Evolutionary conservation across 1,284 basidiomycete species (phyloP), one percentile per base, ranked within the genome.

Genomic region (Cutaneotrichosporon arboriforme): DNA sequence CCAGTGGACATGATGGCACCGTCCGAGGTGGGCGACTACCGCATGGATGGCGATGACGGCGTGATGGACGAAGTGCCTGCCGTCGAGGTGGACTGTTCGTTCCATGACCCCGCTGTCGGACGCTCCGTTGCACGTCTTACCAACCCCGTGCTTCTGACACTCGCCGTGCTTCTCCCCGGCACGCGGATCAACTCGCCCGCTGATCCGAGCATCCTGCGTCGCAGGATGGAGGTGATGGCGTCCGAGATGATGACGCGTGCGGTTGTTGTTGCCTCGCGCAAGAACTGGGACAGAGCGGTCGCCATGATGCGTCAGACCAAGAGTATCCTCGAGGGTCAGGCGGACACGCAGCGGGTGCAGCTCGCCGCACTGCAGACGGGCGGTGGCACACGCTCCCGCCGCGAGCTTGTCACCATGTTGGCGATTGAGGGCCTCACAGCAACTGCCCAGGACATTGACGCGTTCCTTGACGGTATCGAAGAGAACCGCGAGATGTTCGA

Each of bases 171-270:
- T 8, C 90, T 90, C 0, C 63, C 74, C 73, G 17, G 79, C 72
- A 40, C 57, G 8, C 79, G 80, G 8, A 77, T 79, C 0, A 73
- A 80, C 3, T 76, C 81, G 4, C 78, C 80, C 1, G 87, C 85
- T 1, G 88, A 94, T 68, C 85, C 90, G 0, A 83, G 86, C 37
- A 90, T 97, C 61, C 85, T 93, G 21, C 83, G 90, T n/a, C 81
- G 92, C 37, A 78, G 92, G 26, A 93, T 94, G 87, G 92, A 97
- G 76, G 81, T 96, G 5, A 81, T 96, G 23, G 85, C 88, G 13
- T 86, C 85, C 23, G 92, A 97, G 74, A 96, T 96, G 89, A 88
- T 96, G 67, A 92, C 90, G 1, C 85, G 92, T 18, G 87, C 88
- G 8, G 80, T 97, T 22, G 85, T 96, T 20, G 81, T 94, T 26